Evolutionary conservation across 164 flowering plant genomes (phyloP).

Genomic region (Dillenia turbinata): DNA sequence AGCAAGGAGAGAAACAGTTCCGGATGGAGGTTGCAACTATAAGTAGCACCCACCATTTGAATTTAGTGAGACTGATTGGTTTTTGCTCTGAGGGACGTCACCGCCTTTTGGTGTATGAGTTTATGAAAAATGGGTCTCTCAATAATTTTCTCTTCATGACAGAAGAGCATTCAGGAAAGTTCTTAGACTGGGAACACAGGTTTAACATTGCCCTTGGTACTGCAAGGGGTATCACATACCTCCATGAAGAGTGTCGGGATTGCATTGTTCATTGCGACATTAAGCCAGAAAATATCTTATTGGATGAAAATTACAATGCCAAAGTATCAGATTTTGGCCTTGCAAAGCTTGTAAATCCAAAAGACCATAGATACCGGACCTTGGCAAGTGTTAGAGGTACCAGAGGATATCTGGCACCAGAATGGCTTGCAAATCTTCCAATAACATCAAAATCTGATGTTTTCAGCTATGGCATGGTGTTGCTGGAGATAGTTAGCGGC

Average conservation of each 20-base stretch:
- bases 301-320: conserved; percentile 20
- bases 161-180: conserved; percentile 14
- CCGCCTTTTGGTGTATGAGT: conserved; percentile 37
- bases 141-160: conserved; percentile 22
- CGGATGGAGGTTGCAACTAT: conserved; percentile 43
- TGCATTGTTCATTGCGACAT: conserved; percentile 24
- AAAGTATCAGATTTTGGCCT: conserved; percentile 25
- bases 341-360: conserved; percentile 19
- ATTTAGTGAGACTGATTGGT: conserved; percentile 34
- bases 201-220: conserved; percentile 21
- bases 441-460: conserved; percentile 22
- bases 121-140: conserved; percentile 35
- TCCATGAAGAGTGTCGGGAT: conserved; percentile 26
- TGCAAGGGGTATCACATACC: conserved; percentile 19
- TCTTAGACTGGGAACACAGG: conserved; percentile 16
- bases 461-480: conserved; percentile 23
- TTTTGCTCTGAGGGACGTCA: conserved; percentile 44
- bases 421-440: conserved; percentile 25
- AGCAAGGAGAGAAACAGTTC: conserved; percentile 40
- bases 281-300: conserved; percentile 23
- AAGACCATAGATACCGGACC: conserved; percentile 19
- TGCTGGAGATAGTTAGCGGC: conserved; percentile 23
- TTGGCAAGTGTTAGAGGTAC: conserved; percentile 22
- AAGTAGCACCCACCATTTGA: conserved; percentile 39
- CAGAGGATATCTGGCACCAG: conserved; percentile 24